Evolutionary conservation across 164 flowering plant species (phyloP), one percentile per base, ranked within the genome.

Genomic region (Kalanchoe fedtschenkoi): DNA sequence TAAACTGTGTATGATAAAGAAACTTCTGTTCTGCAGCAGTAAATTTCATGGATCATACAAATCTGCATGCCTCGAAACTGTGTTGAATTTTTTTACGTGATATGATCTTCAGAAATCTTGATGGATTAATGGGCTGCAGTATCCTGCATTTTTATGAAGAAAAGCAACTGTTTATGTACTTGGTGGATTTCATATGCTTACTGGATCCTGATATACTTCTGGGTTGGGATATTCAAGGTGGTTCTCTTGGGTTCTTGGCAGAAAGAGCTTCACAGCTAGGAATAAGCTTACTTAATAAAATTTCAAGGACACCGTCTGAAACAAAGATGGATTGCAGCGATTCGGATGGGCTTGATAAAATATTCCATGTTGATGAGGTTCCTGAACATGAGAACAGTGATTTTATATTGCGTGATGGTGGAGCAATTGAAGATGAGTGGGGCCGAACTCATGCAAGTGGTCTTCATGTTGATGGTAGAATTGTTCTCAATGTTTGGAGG

Each of bases 401-500:
- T 66, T 58, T 85, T 58, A 67, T 65, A 53, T 30, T 53, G 39
- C 41, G 72, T 44, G 87, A 76, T 42, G 77, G 79, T 68, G 72
- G 78, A 56, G 66, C 87, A 68, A 84, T 91, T 74, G 91, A 77
- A 57, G 99, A 95, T 79, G 97, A 95, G 69, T 95, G 99, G 99
- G 99, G 99, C 14, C 78, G 99, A 56, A 95, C 97, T 35, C 99
- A 95, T 81, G 97, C 89, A 0, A 91, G 99, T 72, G 99, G 99
- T 58, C 76, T 95, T 58, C 95, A 88, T 75, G 95, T 91, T 66
- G 83, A 83, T 74, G 99, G 99, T 61, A 81, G 99, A 75, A 74
- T 88, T 75, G 91, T 93, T 56, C 92, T 90, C 42, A 93, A 93
- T 73, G 62, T 90, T 63, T 93, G 99, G 97, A 69, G 99, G 62